Percentiles rank a stretch among this genome's conserved stretches.
Conservation (phyloP, 1,139 yeast genomes). For the Geotrichum candidum region DNA sequence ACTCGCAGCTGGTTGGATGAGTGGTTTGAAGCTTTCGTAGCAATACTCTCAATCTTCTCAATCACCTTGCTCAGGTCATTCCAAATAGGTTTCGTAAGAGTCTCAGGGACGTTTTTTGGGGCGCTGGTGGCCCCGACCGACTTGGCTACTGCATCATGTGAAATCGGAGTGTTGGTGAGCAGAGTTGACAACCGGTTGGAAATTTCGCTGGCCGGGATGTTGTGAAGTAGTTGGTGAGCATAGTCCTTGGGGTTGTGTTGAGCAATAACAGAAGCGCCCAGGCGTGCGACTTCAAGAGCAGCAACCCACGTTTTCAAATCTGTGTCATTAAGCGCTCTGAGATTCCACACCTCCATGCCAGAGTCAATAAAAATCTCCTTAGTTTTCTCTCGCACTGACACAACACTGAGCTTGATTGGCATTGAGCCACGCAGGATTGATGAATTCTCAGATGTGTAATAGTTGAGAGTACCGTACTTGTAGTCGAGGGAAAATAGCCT, state of each 20-base stretch:
- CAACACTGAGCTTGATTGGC: constrained; percentile 75
- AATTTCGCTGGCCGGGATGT: not conserved
- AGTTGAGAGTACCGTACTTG: constrained; percentile 75
- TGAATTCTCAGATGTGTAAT: constrained; percentile 65
- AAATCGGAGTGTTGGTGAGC: not conserved
- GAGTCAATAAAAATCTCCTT: constrained; percentile 79
- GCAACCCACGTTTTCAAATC: constrained; percentile 81
- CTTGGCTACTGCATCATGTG: not conserved
- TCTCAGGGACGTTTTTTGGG: not conserved
- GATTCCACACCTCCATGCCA: constrained; percentile 92
- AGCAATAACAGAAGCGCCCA: constrained; percentile 1
- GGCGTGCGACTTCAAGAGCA: constrained; percentile 52
- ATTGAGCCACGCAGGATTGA: constrained; percentile 81
- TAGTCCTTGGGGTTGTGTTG: not conserved
- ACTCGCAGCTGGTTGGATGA: not conserved
- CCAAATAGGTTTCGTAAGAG: constrained; percentile 1
- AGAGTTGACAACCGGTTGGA: not conserved
- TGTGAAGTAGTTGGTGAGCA: not conserved
- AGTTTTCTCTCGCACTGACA: constrained; percentile 67
- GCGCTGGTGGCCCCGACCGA: not conserved
- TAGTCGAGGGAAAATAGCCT: constrained; percentile 79
- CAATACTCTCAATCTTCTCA: constrained; percentile 1
- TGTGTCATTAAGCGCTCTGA: constrained; percentile 57
- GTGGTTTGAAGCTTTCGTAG: not conserved
- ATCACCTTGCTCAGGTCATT: not conserved